Evolutionary conservation across 345 rosid genomes (phyloP).

Genomic region (Salix viminalis): DNA sequence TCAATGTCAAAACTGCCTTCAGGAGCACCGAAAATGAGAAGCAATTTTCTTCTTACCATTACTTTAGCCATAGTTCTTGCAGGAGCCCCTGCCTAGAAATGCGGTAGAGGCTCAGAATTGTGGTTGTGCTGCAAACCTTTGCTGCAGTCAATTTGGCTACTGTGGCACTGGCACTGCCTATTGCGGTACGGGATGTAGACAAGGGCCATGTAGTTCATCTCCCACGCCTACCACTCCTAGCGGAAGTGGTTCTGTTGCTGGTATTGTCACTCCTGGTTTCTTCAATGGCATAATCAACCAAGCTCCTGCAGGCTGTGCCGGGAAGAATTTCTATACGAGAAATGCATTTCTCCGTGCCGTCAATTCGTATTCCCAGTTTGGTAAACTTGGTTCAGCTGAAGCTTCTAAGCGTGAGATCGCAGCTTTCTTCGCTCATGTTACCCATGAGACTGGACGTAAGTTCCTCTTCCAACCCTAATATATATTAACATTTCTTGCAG

Average conservation of each 20-base stretch:
- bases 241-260: constrained; percentile 13
- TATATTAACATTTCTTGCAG: not conserved
- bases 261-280: constrained; percentile 36
- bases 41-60: not conserved
- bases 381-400: constrained; percentile 26
- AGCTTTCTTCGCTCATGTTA: constrained; percentile 45
- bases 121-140: constrained; percentile 25
- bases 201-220: constrained; percentile 22
- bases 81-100: not conserved
- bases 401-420: constrained; percentile 52
- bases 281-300: constrained; percentile 36
- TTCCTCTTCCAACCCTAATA: not conserved
- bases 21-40: not conserved
- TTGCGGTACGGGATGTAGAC: constrained; percentile 25
- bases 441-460: constrained; percentile 49
- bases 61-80: not conserved
- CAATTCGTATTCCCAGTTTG: constrained; percentile 27
- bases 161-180: constrained; percentile 27
- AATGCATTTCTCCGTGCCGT: constrained; percentile 31
- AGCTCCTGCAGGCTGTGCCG: constrained; percentile 27
- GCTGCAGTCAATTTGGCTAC: constrained; percentile 36
- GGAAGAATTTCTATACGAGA: constrained; percentile 42
- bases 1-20: not conserved
- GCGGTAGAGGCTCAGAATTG: constrained; percentile 23
- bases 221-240: not conserved